Evolutionary conservation across 352 stramenopile genomes (phyloP).

Genomic region (Thraustotheca clavata): DNA sequence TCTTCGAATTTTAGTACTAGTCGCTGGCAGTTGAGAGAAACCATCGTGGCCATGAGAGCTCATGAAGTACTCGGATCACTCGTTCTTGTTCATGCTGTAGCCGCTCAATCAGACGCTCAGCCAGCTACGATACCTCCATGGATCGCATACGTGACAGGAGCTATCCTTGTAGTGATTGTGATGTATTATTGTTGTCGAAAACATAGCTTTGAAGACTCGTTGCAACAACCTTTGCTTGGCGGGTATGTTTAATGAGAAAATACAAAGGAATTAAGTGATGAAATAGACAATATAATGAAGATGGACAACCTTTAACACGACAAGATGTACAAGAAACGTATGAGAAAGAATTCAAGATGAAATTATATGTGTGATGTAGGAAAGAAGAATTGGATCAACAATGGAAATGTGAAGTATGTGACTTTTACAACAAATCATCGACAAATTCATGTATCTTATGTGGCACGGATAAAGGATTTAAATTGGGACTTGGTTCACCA

Average conservation of each 20-base stretch:
- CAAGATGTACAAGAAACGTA: slow-evolving; percentile 76
- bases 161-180: slow-evolving; percentile 78
- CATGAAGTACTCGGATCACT: too few relatives aligned
- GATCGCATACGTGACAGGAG: slow-evolving; percentile 78
- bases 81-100: not conserved
- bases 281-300: slow-evolving; percentile 68
- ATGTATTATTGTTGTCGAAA: slow-evolving; percentile 84
- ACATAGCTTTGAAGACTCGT: slow-evolving; percentile 77
- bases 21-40: too few relatives aligned
- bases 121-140: slow-evolving; percentile 42
- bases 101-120: not conserved
- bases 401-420: slow-evolving; percentile 83
- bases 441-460: slow-evolving; percentile 67
- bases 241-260: slow-evolving; percentile 29
- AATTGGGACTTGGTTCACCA: slow-evolving; percentile 49
- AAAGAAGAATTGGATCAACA: slow-evolving; percentile 71
- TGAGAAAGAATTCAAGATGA: not conserved
- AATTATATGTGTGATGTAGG: slow-evolving; percentile 19
- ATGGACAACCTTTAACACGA: slow-evolving; percentile 77
- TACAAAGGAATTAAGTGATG: not conserved
- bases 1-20: too few relatives aligned
- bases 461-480: slow-evolving; percentile 75
- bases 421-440: slow-evolving; percentile 84
- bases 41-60: too few relatives aligned
- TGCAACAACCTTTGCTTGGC: slow-evolving; percentile 74